phyloP scores from a whole-genome alignment of 805 yeast genomes.

The Wickerhamomyces canadensis region DNA sequence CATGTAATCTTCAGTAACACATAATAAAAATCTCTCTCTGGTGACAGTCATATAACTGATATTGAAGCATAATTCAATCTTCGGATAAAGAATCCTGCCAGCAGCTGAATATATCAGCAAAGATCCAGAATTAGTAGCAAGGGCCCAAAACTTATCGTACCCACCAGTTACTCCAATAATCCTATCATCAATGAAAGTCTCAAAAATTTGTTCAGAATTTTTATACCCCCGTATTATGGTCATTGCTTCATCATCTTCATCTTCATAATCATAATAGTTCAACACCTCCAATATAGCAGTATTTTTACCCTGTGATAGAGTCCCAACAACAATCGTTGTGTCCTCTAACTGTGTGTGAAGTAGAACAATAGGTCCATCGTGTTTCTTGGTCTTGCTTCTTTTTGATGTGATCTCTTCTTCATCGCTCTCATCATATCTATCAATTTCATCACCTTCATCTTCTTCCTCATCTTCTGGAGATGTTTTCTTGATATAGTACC shows the following conservation, averaged over 20 bases:
- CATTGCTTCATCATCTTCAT: constrained; percentile 29
- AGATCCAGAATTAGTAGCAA: constrained; percentile 56
- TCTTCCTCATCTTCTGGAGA: constrained; percentile 20
- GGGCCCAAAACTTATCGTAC: constrained; percentile 40
- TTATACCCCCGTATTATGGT: constrained; percentile 33
- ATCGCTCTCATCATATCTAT: constrained; percentile 37
- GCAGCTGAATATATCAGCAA: constrained; percentile 38
- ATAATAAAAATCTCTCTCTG: constrained; percentile 29
- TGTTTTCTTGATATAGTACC: constrained; percentile 35
- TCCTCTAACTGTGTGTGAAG: constrained; percentile 12
- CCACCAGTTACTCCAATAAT: constrained; percentile 34
- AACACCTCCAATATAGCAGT: constrained; percentile 27
- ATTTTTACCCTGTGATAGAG: constrained; percentile 18
- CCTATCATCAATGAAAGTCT: constrained; percentile 35
- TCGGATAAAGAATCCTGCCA: constrained; percentile 43
- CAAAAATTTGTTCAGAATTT: constrained; percentile 31
- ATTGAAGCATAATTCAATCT: constrained; percentile 46
- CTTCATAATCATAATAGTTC: constrained; percentile 26
- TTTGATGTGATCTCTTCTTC: constrained; percentile 35
- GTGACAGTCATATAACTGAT: constrained; percentile 34
- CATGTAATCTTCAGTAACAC: constrained; percentile 46
- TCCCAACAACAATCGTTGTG: constrained; percentile 12
- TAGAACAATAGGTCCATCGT: constrained; percentile 20
- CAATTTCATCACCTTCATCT: constrained; percentile 23
- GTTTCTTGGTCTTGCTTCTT: constrained; percentile 29